Conservation (phyloP, 208 protist species). For the Zelonia costaricensis region DNA sequence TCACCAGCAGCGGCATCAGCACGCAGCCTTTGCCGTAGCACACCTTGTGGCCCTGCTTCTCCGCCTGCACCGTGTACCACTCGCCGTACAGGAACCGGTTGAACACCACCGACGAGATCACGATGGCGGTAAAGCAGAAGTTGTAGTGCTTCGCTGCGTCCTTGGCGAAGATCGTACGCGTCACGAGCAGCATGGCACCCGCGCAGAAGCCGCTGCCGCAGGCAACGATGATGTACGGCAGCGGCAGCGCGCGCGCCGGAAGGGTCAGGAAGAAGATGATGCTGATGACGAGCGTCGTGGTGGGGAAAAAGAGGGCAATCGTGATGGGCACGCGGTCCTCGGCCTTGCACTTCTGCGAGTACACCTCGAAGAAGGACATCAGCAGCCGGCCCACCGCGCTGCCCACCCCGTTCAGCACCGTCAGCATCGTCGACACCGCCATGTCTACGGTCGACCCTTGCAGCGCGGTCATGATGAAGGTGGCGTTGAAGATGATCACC, state of each 20-base stretch:
- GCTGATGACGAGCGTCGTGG: slow-evolving; percentile 37
- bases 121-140: slow-evolving; percentile 40
- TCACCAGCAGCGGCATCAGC: slow-evolving; percentile 40
- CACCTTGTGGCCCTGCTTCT: slow-evolving; percentile 29
- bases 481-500: slow-evolving; percentile 55
- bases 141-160: slow-evolving; percentile 72
- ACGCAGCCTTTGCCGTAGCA: slow-evolving; percentile 42
- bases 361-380: slow-evolving; percentile 55
- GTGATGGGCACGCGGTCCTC: slow-evolving; percentile 70
- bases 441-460: slow-evolving; percentile 25
- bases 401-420: slow-evolving; percentile 57
- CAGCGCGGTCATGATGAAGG: slow-evolving; percentile 48
- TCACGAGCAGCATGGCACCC: slow-evolving; percentile 39
- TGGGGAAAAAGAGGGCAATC: slow-evolving; percentile 42
- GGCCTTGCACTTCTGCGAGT: slow-evolving; percentile 40
- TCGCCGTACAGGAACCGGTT: slow-evolving; percentile 68
- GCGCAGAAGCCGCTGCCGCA: slow-evolving; percentile 57
- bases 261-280: slow-evolving; percentile 43
- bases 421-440: slow-evolving; percentile 47
- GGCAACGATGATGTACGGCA: slow-evolving; percentile 50
- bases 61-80: slow-evolving; percentile 61
- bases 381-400: slow-evolving; percentile 55
- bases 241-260: slow-evolving; percentile 33
- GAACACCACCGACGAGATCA: slow-evolving; percentile 41
- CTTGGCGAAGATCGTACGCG: slow-evolving; percentile 62